These are phyloP conservation scores for Daldinia bambusicola DNA, from an alignment of 495 filamentous ascomycete species.

Conservation along the genomic window DNA sequence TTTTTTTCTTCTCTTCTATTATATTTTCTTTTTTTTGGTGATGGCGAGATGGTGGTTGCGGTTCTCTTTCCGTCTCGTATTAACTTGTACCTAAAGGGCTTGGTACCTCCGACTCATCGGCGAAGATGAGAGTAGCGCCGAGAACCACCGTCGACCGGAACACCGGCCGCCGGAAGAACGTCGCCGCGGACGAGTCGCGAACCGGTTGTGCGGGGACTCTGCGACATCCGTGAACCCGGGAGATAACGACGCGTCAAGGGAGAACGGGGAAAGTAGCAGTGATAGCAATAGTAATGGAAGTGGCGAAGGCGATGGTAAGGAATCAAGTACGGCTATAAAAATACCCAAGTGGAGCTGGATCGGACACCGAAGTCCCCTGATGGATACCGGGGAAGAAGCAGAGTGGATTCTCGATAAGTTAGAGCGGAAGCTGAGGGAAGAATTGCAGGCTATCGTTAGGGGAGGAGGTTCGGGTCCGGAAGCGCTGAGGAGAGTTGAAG, in stretches of 20 bases:
- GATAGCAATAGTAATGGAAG: constrained; percentile 2
- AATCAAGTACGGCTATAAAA: background rate
- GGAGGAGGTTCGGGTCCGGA: constrained; percentile 15
- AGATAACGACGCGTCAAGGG: background rate
- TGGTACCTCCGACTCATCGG: constrained; percentile 81
- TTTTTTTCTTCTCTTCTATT: background rate
- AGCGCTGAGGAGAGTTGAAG: constrained; percentile 11
- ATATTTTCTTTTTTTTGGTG: background rate
- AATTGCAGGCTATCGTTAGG: constrained; percentile 54
- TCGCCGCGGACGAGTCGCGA: constrained; percentile 2
- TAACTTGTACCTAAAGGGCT: constrained; percentile 48
- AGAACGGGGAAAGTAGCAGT: background rate
- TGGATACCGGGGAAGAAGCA: constrained; percentile 76
- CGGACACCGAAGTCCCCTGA: constrained; percentile 73
- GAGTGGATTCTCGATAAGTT: constrained; percentile 83
- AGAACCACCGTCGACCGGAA: constrained; percentile 52
- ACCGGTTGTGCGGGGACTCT: background rate
- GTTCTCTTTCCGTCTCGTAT: background rate
- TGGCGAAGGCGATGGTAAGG: constrained; percentile 3
- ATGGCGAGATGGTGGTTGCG: no score
- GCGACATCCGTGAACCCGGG: constrained; percentile 15
- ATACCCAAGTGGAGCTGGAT: constrained; percentile 77
- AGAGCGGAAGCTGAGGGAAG: constrained; percentile 62
- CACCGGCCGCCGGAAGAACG: constrained; percentile 20
- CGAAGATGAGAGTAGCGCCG: constrained; percentile 67